A percentile compares a stretch with the other conserved stretches of the same genome.
These are phyloP conservation scores for Capronia americana DNA, from an alignment of 2,329 filamentous ascomycete genomes.

Conservation along the genomic window DNA sequence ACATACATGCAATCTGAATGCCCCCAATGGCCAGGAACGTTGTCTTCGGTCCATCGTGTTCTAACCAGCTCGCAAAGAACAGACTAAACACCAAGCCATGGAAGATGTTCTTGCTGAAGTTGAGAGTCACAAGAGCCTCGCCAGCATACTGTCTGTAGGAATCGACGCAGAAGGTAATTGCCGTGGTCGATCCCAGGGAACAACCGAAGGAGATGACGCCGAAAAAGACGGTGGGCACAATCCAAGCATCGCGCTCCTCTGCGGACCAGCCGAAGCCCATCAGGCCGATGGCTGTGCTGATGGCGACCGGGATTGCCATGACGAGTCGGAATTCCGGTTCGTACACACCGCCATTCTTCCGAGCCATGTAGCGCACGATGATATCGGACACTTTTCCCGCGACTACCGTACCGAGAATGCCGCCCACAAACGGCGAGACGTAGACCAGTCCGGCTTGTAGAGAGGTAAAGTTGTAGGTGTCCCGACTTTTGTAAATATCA, in stretches of 20 bases:
- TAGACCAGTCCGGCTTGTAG: slow-evolving; percentile 86
- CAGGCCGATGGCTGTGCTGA: slow-evolving; percentile 81
- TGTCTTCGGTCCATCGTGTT: slow-evolving; percentile 72
- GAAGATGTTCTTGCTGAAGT: slow-evolving; percentile 92
- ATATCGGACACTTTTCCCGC: slow-evolving; percentile 87
- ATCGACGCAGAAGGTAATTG: slow-evolving; percentile 93
- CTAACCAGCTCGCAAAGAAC: slow-evolving; percentile 86
- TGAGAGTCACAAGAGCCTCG: slow-evolving; percentile 91
- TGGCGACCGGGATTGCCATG: slow-evolving; percentile 80
- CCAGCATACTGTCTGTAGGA: slow-evolving; percentile 92
- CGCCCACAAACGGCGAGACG: slow-evolving; percentile 86
- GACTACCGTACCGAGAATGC: slow-evolving; percentile 86
- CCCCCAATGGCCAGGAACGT: slow-evolving; percentile 85
- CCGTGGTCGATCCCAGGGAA: slow-evolving; percentile 84
- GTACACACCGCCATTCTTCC: slow-evolving; percentile 88
- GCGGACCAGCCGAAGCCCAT: slow-evolving; percentile 98
- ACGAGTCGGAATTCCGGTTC: slow-evolving; percentile 92
- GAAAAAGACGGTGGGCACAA: slow-evolving; percentile 92
- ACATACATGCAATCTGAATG: slow-evolving; percentile 78
- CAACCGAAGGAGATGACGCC: slow-evolving; percentile 92
- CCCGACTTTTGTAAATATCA: slow-evolving; percentile 73
- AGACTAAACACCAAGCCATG: slow-evolving; percentile 88
- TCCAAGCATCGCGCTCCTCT: slow-evolving; percentile 76
- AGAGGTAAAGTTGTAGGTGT: slow-evolving; percentile 79
- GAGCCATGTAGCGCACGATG: slow-evolving; percentile 80